Evolutionary conservation across 2,329 filamentous ascomycete genomes (phyloP).

Genomic region (Didymella lethalis): DNA sequence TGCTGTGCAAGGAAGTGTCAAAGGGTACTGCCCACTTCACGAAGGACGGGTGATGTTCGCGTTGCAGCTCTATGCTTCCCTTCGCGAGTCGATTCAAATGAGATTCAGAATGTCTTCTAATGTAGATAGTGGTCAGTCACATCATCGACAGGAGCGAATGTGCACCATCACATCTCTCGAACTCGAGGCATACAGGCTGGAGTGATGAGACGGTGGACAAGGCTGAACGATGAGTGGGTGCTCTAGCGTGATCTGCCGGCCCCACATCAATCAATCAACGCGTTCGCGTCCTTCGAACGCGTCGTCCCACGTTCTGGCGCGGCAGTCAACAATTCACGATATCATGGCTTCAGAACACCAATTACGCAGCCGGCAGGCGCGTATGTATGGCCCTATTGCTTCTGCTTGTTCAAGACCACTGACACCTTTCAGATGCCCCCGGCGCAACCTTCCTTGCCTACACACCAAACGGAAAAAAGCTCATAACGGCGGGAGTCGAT

Average conservation of each 20-base stretch:
- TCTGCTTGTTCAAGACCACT: slow-evolving; percentile 14
- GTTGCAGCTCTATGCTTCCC: background rate
- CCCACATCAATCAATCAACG: slow-evolving; percentile 18
- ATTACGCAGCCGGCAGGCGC: slow-evolving; percentile 44
- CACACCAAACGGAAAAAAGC: slow-evolving; percentile 83
- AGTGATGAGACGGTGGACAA: background rate
- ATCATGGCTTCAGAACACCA: slow-evolving; percentile 30
- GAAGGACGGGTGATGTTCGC: background rate
- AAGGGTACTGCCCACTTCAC: background rate
- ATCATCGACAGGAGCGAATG: background rate
- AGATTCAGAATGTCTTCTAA: background rate
- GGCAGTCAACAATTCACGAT: slow-evolving; percentile 6
- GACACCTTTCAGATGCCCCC: slow-evolving; percentile 69
- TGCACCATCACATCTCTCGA: background rate
- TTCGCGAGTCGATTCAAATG: background rate
- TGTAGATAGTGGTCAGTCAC: background rate
- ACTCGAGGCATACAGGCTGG: background rate
- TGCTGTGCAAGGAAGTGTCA: background rate
- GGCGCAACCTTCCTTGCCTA: slow-evolving; percentile 89
- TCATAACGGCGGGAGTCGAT: slow-evolving; percentile 92
- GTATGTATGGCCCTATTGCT: slow-evolving; percentile 26
- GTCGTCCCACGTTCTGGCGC: slow-evolving; percentile 11
- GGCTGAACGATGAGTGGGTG: background rate
- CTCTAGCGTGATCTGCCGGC: slow-evolving; percentile 14
- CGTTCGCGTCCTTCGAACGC: slow-evolving; percentile 19